Conservation (phyloP, 306 rosid species). For the Lupinus albus region DNA sequence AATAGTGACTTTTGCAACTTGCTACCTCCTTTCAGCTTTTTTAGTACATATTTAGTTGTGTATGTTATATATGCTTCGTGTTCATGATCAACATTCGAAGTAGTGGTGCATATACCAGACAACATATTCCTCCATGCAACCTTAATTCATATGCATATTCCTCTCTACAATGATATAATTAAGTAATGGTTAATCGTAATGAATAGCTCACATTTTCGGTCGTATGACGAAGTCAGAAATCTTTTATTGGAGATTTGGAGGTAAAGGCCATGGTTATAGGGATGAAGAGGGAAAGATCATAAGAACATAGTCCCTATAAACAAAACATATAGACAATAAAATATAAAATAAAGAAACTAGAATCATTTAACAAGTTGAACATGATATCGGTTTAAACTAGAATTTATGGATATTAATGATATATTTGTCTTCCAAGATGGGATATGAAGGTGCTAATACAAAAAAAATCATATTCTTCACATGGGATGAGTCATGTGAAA, state of each 20-base stretch:
- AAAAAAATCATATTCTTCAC: neutral
- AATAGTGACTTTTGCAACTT: neutral
- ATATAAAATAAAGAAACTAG: neutral
- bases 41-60: neutral
- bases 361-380: neutral
- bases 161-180: constrained; percentile 6
- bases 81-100: neutral
- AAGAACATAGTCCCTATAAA: constrained; percentile 31
- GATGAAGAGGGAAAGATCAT: constrained; percentile 29
- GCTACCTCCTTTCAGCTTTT: neutral
- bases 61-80: neutral
- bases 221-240: too few relatives aligned
- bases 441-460: neutral
- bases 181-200: constrained; percentile 22
- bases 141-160: constrained; percentile 10
- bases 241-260: too few relatives aligned
- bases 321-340: neutral
- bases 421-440: neutral
- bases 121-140: neutral
- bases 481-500: neutral
- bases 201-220: constrained; percentile 43
- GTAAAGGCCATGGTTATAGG: constrained; percentile 35
- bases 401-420: neutral
- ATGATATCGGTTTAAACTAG: neutral
- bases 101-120: neutral